phyloP scores from a whole-genome alignment of 805 yeast genomes.

The Cyberlindnera euphorbiiphila region DNA sequence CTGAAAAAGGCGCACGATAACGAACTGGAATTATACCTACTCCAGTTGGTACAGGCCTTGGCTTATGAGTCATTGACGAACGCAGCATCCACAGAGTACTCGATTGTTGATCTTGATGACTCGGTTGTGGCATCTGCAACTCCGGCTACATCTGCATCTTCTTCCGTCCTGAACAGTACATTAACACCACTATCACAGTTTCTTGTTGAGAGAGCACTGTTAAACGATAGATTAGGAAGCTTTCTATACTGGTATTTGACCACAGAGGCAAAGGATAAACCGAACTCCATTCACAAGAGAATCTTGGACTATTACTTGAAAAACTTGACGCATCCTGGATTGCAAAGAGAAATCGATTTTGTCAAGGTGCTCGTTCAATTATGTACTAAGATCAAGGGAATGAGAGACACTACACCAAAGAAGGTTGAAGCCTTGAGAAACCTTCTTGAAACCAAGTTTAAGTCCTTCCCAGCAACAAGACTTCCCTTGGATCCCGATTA shows the following conservation, averaged over 20 bases:
- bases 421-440: constrained; percentile 66
- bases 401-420: constrained; percentile 73
- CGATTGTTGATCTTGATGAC: constrained; percentile 34
- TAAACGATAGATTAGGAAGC: constrained; percentile 67
- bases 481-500: constrained; percentile 84
- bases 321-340: constrained; percentile 27
- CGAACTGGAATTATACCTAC: constrained; percentile 74
- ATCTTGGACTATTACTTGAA: constrained; percentile 44
- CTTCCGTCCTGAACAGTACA: constrained; percentile 21
- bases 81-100: constrained; percentile 30
- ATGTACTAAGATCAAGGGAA: constrained; percentile 57
- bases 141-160: constrained; percentile 14
- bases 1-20: constrained; percentile 72
- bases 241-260: constrained; percentile 89
- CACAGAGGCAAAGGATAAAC: constrained; percentile 78
- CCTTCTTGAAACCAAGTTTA: constrained; percentile 34
- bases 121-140: constrained; percentile 18
- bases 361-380: constrained; percentile 61
- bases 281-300: constrained; percentile 39
- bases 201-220: constrained; percentile 65
- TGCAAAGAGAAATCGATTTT: constrained; percentile 63
- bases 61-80: constrained; percentile 55
- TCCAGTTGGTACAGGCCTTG: constrained; percentile 89
- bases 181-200: constrained; percentile 70
- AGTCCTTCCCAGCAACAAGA: constrained; percentile 52